Evolutionary conservation across 1,139 yeast species (phyloP), one percentile per base, ranked within the genome.

Genomic region (Candida sanyaensis): DNA sequence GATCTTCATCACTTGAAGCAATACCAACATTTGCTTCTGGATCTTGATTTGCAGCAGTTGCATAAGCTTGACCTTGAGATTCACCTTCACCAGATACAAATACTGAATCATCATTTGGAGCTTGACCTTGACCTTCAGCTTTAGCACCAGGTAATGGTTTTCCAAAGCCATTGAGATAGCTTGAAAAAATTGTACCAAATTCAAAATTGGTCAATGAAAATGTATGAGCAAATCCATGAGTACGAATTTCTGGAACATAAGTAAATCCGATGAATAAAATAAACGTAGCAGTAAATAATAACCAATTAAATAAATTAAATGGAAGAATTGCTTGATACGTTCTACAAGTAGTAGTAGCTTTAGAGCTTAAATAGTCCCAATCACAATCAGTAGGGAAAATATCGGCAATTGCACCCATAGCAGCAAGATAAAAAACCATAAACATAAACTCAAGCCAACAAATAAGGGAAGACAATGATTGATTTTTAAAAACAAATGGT

Each of bases 291-390:
- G 55, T 49, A 42, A 63, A 68, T 45, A 64, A 52, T 5, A 69
- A 27, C 69, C 71, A 71, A 32, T 57, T 54, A 42, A 71, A 49
- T 33, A 70, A 61, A 0, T 65, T 57, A 48, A 70, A 61, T 2
- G 71, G 69, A 49, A 67, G 59, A 12, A 61, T 47, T 1, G 71
- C 71, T 53, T 69, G 64, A 6, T 63, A 63, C 5, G 60, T 27
- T 34, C 49, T 48, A 53, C 75, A 71, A 42, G 57, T 46, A 26
- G 39, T 30, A 5, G 29, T 21, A 28, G 9, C 32, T 2, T 30
- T 11, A 24, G 12, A 42, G 23, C 33, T 32, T 28, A n/a, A 11
- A 24, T 17, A 32, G 10, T 6, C 12, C 31, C 17, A 17, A 41
- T 27, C 28, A 54, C 74, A 69, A 34, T 42, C 29, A 5, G 55